A percentile compares a stretch with the other conserved stretches of the same genome.
Conservation (phyloP, 306 rosid species). For the Gynostemma pentaphyllum region DNA sequence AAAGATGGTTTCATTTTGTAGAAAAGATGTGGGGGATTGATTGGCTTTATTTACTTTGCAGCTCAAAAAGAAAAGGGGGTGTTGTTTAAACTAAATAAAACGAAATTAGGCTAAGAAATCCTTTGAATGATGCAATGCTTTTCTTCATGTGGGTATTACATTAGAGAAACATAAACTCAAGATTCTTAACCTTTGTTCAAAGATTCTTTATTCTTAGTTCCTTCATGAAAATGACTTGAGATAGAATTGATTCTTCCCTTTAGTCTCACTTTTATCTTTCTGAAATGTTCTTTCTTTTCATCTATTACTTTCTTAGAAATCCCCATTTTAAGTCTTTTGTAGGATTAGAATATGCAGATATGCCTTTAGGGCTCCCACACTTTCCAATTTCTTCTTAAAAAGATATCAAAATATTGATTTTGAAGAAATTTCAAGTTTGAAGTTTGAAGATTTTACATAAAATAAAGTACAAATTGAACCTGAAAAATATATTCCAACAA, state of each 20-base stretch:
- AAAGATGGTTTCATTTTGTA: constrained; percentile 26
- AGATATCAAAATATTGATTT: not conserved
- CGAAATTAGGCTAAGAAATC: no score
- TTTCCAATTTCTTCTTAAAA: not conserved
- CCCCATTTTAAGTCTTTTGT: not conserved
- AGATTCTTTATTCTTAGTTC: constrained; percentile 11
- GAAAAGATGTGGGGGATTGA: constrained; percentile 12
- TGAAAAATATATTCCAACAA: not conserved
- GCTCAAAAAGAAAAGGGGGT: constrained; percentile 1
- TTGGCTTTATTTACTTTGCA: not conserved
- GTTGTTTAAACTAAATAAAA: no score
- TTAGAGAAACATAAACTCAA: constrained; percentile 16
- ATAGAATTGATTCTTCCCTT: constrained; percentile 69
- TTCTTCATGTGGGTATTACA: constrained; percentile 30
- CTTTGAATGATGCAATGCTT: constrained; percentile 35
- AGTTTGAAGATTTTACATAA: not conserved
- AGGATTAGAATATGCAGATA: constrained; percentile 3
- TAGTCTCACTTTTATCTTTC: constrained; percentile 31
- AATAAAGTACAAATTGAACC: not conserved
- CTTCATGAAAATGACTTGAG: not conserved
- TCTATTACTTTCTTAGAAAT: not conserved
- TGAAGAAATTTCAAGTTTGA: not conserved
- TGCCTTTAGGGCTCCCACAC: not conserved
- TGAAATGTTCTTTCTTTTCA: constrained; percentile 21
- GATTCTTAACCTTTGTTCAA: constrained; percentile 58